Evolutionary conservation across 2,329 filamentous ascomycete genomes (phyloP), one percentile per base, ranked within the genome.

Genomic region (Tympanopsis confertula): DNA sequence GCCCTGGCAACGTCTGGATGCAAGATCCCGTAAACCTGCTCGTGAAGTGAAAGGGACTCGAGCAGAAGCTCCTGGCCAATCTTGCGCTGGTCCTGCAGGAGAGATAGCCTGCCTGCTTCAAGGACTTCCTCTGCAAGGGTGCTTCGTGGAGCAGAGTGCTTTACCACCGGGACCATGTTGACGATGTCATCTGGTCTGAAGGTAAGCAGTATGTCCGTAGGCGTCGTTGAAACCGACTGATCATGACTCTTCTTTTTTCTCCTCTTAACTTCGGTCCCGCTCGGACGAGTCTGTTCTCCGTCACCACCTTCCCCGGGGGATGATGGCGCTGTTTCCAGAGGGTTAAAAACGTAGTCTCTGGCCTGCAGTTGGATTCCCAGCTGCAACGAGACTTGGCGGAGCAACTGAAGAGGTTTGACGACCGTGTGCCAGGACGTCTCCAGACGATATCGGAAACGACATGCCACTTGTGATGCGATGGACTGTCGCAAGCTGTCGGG

Each of bases 11-110:
- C 89, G 62, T 98, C 91, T 1, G 91, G 88, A 56, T 98, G 91
- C 19, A 98, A 71, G 40, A 96, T 93, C 42, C 91, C 91, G 52
- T 98, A 98, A 48, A 98, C 96, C 60, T 98, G 91, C 68, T 98
- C 91, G 53, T 98, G 89, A 32, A 98, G 68, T 35, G 91, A 94
- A 42, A 98, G 66, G 26, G 88, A 95, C 61, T 98, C 91, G n/a
- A 96, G 67, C 20, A 98, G 74, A 40, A 98, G 73, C 59, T 98
- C 91, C 60, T 95, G 88, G 29, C 91, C 91, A 35, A 98, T 76
- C 62, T 95, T 91, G 64, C 85, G 89, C 66, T 98, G 87, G 55
- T 86, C 82, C 56, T 96, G 89, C 50, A 91, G 77, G 43, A 98
- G 79, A n/a, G 89, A 95, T 54, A 98, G 89, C 38, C 88, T 85